Base-by-base conservation (phyloP, 2,329 filamentous ascomycete species). In the Diaporthe batatas region DNA sequence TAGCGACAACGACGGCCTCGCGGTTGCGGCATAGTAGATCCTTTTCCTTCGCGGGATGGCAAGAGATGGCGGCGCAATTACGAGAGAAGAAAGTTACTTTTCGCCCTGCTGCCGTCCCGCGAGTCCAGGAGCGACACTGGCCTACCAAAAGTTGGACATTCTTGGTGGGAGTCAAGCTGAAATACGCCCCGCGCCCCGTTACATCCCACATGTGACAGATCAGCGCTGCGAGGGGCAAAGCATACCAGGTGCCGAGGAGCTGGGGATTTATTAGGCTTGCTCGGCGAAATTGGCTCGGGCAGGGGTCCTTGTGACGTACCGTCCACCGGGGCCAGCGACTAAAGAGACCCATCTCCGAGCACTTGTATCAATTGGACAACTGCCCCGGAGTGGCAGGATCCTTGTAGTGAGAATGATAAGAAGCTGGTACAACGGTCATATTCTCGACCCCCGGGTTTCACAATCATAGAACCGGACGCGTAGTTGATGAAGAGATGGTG, bases 281-380 rank as follows among this genome's bases (percentile, higher is more conserved):
- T 25, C n/a, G 25, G 47, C 14, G 29, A 54, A 39, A 68, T 68
- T 68, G 65, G 32, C 34, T 44, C 23, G 8, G 51, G 21, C 53
- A 70, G 68, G 54, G 36, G 21, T 39, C 32, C 55, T 51, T 51
- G 47, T 59, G 54, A 70, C 68, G 68, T 70, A 70, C 25, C 44
- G n/a, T 29, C 54, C 55, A 49, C 53, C 68, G 54, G 68, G n/a
- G 7, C 44, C 68, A 29, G 42, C 36, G 42, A 51, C 59, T 65
- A 65, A 65, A 1, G 3, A 49, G 21, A 65, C 42, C 59, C 59
- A 65, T n/a, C 25, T 16, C 42, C 59, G 42, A 49, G 42, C 42
- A 49, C 59, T 49, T 49, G 25, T 25, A 65, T 49, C 5, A 18
- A 65, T 65, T 49, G 21, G 59, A 65, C 12, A 32, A 49, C 21